Evolutionary conservation across 2,329 filamentous ascomycete genomes (phyloP).

Genomic region (Cladosporium sp.): DNA sequence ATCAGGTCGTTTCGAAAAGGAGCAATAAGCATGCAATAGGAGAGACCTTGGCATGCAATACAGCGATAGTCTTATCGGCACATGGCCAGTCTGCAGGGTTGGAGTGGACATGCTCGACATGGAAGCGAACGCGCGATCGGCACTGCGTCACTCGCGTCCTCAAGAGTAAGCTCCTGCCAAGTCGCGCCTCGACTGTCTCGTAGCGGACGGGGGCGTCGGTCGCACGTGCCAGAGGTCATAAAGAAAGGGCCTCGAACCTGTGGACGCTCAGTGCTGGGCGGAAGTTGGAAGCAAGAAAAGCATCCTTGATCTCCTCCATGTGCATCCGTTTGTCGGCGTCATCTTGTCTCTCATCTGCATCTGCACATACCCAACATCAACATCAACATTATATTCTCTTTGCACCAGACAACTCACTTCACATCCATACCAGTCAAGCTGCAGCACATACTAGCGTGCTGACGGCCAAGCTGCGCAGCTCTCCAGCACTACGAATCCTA

Average conservation of each 20-base stretch:
- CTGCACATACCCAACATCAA: neutral
- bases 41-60: conserved; percentile 4
- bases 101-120: neutral
- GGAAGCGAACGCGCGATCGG: neutral
- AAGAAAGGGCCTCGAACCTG: conserved; percentile 10
- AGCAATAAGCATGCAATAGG: conserved; percentile 10
- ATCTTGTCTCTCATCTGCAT: neutral
- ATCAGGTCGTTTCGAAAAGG: conserved; percentile 3
- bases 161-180: neutral
- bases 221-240: conserved; percentile 5
- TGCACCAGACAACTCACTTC: neutral
- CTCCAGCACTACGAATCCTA: neutral
- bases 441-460: neutral
- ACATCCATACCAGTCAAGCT: neutral
- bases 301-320: too few relatives aligned
- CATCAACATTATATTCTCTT: neutral
- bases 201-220: neutral
- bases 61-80: neutral
- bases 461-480: neutral
- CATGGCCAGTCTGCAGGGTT: conserved; percentile 12
- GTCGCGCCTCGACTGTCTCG: neutral
- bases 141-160: neutral
- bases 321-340: neutral
- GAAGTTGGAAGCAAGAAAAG: conserved; percentile 1
- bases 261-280: neutral